These are phyloP conservation scores for Sarocladium strictum DNA, from an alignment of 2,329 filamentous ascomycete genomes.

Conservation along the genomic window DNA sequence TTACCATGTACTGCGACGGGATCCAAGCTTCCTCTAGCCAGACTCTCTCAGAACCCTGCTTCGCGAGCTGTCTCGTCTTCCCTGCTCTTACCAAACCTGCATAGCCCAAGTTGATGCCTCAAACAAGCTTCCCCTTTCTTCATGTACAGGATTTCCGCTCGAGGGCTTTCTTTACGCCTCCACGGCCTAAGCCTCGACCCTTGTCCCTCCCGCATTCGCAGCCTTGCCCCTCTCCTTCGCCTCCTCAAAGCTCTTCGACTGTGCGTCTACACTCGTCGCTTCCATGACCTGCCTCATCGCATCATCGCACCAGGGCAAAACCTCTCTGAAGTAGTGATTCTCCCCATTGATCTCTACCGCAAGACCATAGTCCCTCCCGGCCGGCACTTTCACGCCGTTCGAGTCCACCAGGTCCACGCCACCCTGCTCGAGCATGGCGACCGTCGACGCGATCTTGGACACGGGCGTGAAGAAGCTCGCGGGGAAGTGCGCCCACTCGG, in stretches of 20 bases:
- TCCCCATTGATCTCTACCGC: slow-evolving; percentile 23
- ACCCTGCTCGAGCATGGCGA: slow-evolving; percentile 20
- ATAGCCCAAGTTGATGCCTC: too few relatives aligned
- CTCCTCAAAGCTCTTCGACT: slow-evolving; percentile 14
- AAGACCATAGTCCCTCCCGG: slow-evolving; percentile 19
- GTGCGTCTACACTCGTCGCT: slow-evolving; percentile 17
- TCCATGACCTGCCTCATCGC: slow-evolving; percentile 17
- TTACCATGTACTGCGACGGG: too few relatives aligned
- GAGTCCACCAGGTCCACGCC: slow-evolving; percentile 17
- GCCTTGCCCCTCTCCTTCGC: slow-evolving; percentile 10
- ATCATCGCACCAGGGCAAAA: slow-evolving; percentile 19
- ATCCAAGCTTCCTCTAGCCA: too few relatives aligned
- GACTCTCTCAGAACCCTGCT: too few relatives aligned
- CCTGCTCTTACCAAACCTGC: too few relatives aligned
- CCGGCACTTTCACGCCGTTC: slow-evolving; percentile 16
- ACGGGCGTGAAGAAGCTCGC: slow-evolving; percentile 23
- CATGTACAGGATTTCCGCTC: too few relatives aligned
- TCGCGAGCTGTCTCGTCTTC: too few relatives aligned
- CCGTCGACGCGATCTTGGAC: slow-evolving; percentile 21
- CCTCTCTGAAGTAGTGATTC: slow-evolving; percentile 24
- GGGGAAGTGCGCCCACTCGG: slow-evolving; percentile 24
- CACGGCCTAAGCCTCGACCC: neutral
- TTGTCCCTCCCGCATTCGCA: neutral
- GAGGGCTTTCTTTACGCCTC: too few relatives aligned
- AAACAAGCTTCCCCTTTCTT: too few relatives aligned